Evolutionary conservation across 2,329 filamentous ascomycete genomes (phyloP).

Genomic region (Onygena corvina): DNA sequence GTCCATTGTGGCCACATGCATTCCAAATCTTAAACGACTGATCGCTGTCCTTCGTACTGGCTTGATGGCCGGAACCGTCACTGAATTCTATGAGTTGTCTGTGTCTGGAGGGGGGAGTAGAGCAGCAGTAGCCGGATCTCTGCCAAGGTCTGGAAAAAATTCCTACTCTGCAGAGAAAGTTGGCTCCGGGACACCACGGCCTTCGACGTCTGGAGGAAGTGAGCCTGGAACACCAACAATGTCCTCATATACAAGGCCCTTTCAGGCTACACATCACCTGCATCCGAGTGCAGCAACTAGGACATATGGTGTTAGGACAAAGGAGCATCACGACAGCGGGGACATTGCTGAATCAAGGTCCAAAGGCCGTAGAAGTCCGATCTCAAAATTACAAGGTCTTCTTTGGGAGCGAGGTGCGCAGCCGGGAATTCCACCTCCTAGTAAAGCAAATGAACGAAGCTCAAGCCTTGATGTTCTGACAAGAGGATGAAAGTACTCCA

Average conservation of each 20-base stretch:
- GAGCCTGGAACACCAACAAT: background rate
- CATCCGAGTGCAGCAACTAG: background rate
- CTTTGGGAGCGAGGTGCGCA: background rate
- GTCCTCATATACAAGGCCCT: background rate
- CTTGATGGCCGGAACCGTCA: conserved; percentile 18
- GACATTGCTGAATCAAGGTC: background rate
- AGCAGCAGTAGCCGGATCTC: background rate
- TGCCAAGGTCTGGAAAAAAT: background rate
- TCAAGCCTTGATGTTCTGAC: conserved; percentile 3
- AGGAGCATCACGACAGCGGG: background rate
- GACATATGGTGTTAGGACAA: background rate
- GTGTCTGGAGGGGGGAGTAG: conserved; percentile 12
- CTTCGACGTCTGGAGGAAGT: background rate
- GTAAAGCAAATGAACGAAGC: background rate
- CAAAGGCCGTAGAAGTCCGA: background rate
- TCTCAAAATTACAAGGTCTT: background rate
- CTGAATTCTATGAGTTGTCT: conserved; percentile 17
- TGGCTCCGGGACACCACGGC: background rate
- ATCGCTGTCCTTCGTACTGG: conserved; percentile 19
- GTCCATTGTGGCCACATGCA: conserved; percentile 21
- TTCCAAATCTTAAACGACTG: conserved; percentile 18
- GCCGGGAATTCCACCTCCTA: background rate
- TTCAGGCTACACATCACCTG: background rate
- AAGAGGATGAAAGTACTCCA: background rate
- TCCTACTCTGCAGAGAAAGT: conserved; percentile 1